phyloP scores from a whole-genome alignment of 2,329 filamentous ascomycete genomes.

The Hypoxylon sp. region DNA sequence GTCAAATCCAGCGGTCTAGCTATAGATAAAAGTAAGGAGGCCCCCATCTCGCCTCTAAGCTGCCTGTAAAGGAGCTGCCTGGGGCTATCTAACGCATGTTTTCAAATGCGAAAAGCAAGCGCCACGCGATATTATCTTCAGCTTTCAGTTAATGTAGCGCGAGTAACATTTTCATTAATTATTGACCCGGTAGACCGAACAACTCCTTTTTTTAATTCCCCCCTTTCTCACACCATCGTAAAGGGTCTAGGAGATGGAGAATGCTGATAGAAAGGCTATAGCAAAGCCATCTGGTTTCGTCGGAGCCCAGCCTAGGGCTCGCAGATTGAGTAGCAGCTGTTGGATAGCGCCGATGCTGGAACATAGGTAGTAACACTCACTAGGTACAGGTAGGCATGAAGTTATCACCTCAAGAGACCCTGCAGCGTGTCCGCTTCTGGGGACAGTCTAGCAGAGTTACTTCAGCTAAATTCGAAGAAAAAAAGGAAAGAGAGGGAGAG shows the following conservation, averaged over 20 bases:
- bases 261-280: no score
- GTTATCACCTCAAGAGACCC: no score
- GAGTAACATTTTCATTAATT: not conserved
- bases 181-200: no score
- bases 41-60: not conserved
- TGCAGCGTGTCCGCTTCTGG: not conserved
- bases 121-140: not conserved
- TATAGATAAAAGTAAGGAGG: not conserved
- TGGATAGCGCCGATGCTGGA: not conserved
- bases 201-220: no score
- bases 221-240: no score
- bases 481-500: no score
- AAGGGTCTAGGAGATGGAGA: no score
- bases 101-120: not conserved
- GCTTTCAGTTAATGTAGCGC: not conserved
- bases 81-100: not conserved
- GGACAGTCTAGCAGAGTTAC: no score
- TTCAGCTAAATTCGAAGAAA: not conserved
- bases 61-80: not conserved
- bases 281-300: no score
- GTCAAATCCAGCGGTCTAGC: not conserved
- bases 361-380: no score
- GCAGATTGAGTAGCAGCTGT: not conserved
- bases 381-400: no score
- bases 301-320: slow-evolving; percentile 3